A percentile compares a stretch with the other conserved stretches of the same genome.
Evolutionary conservation across 352 stramenopile genomes (phyloP).

Genomic region (Pythium oligandrum): DNA sequence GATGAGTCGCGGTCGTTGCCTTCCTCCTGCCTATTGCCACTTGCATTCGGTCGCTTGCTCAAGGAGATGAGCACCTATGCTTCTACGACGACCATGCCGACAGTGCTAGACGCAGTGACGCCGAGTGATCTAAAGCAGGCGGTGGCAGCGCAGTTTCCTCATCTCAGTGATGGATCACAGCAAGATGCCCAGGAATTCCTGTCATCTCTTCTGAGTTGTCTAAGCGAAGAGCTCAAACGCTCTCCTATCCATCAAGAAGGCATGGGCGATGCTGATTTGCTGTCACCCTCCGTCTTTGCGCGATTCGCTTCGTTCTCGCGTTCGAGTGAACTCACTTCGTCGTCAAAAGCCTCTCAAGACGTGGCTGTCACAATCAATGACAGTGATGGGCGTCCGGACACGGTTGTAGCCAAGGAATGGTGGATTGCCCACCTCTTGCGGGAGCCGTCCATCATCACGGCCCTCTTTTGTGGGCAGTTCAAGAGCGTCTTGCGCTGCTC

Average conservation of each 20-base stretch:
- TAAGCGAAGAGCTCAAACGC: constrained; percentile 94
- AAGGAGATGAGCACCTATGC: constrained; percentile 30
- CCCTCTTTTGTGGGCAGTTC: constrained; percentile 96
- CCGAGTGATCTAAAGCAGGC: constrained; percentile 72
- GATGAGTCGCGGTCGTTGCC: background rate
- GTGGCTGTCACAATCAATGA: constrained; percentile 34
- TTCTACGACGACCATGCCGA: constrained; percentile 18
- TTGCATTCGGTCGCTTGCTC: constrained; percentile 83
- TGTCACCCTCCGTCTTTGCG: constrained; percentile 7
- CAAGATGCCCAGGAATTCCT: constrained; percentile 97
- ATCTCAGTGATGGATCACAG: constrained; percentile 91
- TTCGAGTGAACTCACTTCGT: no score
- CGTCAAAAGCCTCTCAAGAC: no score
- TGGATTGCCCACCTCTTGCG: constrained; percentile 94
- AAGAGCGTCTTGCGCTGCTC: constrained; percentile 91
- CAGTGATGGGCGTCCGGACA: constrained; percentile 91
- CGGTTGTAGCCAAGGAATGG: constrained; percentile 94
- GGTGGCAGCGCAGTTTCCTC: constrained; percentile 68
- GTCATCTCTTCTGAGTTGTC: constrained; percentile 84
- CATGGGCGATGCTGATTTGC: background rate
- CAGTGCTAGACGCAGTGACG: constrained; percentile 34
- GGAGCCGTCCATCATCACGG: constrained; percentile 93
- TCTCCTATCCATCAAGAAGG: constrained; percentile 19
- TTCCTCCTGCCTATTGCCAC: constrained; percentile 36
- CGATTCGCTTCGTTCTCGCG: constrained; percentile 12